A percentile compares a stretch with the other conserved stretches of the same genome.
phyloP scores from a whole-genome alignment of 805 yeast genomes.

The Candida odintsovae region DNA sequence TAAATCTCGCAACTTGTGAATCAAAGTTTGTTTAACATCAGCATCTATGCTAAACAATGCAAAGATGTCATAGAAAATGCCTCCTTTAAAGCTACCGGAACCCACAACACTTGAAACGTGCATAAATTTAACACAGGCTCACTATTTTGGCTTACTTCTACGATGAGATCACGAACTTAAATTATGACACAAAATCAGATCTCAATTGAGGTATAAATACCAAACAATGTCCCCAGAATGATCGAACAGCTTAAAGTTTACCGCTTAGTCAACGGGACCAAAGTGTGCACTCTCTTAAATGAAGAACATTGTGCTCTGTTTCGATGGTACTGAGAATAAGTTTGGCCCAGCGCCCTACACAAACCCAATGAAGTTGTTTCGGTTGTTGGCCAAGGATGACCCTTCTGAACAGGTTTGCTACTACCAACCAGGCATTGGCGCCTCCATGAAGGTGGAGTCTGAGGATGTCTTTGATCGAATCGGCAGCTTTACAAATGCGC shows the following conservation, averaged over 20 bases:
- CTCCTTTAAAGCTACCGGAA: not conserved
- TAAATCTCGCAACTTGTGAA: not conserved
- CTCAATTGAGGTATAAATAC: not conserved
- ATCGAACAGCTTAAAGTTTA: not conserved
- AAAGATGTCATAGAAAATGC: not conserved
- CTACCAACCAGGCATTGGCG: constrained; percentile 67
- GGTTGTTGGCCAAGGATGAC: constrained; percentile 42
- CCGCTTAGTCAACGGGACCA: not conserved
- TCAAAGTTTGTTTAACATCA: not conserved
- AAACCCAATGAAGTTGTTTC: constrained; percentile 47
- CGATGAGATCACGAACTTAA: not conserved
- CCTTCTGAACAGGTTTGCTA: constrained; percentile 44
- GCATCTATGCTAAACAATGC: not conserved
- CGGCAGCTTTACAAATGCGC: constrained; percentile 17
- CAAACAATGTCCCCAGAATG: not conserved
- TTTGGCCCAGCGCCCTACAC: constrained; percentile 52
- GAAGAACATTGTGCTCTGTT: constrained; percentile 48
- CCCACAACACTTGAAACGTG: not conserved
- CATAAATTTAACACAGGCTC: not conserved
- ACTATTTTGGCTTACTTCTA: not conserved
- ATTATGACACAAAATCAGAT: not conserved
- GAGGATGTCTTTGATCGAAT: constrained; percentile 15
- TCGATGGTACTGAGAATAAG: constrained; percentile 58
- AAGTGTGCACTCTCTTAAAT: not conserved
- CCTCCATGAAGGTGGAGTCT: constrained; percentile 37